A percentile compares a stretch with the other conserved stretches of the same genome.
Evolutionary conservation across 2,329 filamentous ascomycete genomes (phyloP).

Genomic region (Xylaria multiplex): DNA sequence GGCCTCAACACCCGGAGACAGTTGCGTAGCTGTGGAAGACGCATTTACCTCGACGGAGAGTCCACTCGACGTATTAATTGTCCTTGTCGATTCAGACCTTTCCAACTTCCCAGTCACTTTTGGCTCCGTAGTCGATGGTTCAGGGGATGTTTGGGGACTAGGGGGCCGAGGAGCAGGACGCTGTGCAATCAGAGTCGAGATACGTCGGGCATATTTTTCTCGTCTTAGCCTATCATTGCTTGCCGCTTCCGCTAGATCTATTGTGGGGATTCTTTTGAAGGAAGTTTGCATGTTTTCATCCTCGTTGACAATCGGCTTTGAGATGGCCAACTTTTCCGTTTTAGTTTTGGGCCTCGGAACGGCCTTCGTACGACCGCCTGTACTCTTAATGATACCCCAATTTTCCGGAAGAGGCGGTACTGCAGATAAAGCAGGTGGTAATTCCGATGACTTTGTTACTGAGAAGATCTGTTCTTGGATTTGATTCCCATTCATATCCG

Average conservation of each 20-base stretch:
- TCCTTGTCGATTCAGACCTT: conserved; percentile 44
- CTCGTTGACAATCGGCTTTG: conserved; percentile 57
- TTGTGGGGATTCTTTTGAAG: conserved; percentile 51
- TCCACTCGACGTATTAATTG: conserved; percentile 38
- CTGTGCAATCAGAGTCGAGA: conserved; percentile 49
- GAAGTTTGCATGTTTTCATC: conserved; percentile 43
- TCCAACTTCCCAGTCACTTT: conserved; percentile 50
- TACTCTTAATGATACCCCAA: conserved; percentile 28
- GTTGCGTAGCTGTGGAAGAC: conserved; percentile 58
- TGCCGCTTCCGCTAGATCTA: conserved; percentile 62
- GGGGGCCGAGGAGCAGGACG: conserved; percentile 53
- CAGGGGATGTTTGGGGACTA: conserved; percentile 47
- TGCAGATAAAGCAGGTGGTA: conserved; percentile 34
- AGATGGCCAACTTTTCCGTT: conserved; percentile 58
- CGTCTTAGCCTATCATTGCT: conserved; percentile 58
- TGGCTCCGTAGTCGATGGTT: conserved; percentile 51
- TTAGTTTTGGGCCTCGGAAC: conserved; percentile 43
- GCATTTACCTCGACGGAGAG: conserved; percentile 51
- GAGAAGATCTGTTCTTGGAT: conserved; percentile 56
- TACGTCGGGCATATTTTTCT: conserved; percentile 46
- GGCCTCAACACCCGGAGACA: conserved; percentile 62
- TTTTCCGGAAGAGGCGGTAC: conserved; percentile 28
- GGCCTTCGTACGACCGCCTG: conserved; percentile 37
- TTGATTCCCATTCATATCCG: conserved; percentile 53
- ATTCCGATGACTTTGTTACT: conserved; percentile 49